Base-by-base conservation (phyloP, 208 protist species). In the Crithidia sp. region DNA sequence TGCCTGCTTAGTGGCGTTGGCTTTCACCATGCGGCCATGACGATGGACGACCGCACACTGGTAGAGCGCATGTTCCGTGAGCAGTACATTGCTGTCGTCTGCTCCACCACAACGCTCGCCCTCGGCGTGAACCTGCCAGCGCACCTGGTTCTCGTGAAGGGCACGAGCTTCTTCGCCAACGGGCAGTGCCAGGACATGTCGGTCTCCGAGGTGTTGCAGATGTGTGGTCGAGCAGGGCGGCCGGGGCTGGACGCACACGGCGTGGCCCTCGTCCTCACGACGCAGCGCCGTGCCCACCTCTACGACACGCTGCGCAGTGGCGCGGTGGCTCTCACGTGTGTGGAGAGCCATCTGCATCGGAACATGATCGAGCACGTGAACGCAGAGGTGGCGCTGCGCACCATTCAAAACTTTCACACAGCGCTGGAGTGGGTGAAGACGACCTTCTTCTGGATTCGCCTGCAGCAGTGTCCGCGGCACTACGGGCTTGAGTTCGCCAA, bases 121-220 rank as follows among this genome's bases (percentile, higher is more conserved):
- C 77, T 97, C 28, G 97, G 97, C 9, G 95, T 98, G 10, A 98
- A 98, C 75, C 80, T 98, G 17, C 97, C 97, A 0, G 96, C 94
- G 3, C 90, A 95, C 44, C 79, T 98, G 9, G 97, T 99, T 2
- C 81, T 99, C 3, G 77, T 99, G 45, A 96, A 99, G 79, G 99
- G 99, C 19, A 99, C 98, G 3, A 98, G 99, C 56, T 99, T 96
- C 85, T 99, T 97, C 73, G 98, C 99, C 76, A 90, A 85, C 43
- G 98, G 98, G 53, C 85, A 86, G 36, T 74, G 58, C 13, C 88
- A 94, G 59, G 98, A 99, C 81, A 74, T 99, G 2, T 93, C 88
- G 1, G 71, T 96, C 13, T 88, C 99, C 5, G 99, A 99, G 80
- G 91, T 99, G 4, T 94, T 99, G 71, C 99, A 99, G 84, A 99